Base-by-base conservation (phyloP, 768 basidiomycete genomes). In the Xerocomus brunneocitrinus region DNA sequence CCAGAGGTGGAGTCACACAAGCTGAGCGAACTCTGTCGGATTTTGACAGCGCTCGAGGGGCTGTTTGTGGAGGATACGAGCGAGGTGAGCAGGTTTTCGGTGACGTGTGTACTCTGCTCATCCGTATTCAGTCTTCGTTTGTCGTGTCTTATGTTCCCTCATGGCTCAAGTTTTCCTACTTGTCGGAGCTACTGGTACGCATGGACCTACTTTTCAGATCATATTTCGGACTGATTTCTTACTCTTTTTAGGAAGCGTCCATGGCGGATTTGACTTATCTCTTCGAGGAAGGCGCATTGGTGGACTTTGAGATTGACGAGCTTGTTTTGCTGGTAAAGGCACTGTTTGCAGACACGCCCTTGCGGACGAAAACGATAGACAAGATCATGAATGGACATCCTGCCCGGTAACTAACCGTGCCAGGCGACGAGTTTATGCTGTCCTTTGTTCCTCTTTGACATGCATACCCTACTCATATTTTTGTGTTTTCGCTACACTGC, bases 81-180 rank as follows among this genome's bases (percentile, higher is more conserved):
- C 24, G 78, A 84, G 67, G 87, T 85, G 50, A 58, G 77, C 53
- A 16, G 3, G 24, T 52, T 32, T 35, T 31, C 36, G 30, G 13
- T 31, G 46, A 41, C 32, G 14, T 28, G 39, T 19, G 47, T 32
- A 28, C 12, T 22, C 16, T n/a, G 8, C 45, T 58, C 31, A 58
- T 50, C 19, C 24, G 8, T 44, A n/a, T 42, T 28, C 58, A 88
- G 81, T 77, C 85, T 19, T 87, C 90, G 0, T 83, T 88, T 45
- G 84, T 91, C 7, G 87, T 87, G 1, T 84, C 83, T 0, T 91
- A 91, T 58, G 90, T 95, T n/a, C 88, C 91, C 2, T 85, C 83
- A 12, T 98, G 95, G 95, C 76, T 97, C 61, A 95, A 95, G 69
- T 95, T 91, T 69, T 92, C 89, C 19, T 98, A 98, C 69, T 77